A percentile compares a stretch with the other conserved stretches of the same genome.
Evolutionary conservation across 2,329 filamentous ascomycete genomes (phyloP).

Genomic region (Penicillium glabrum): DNA sequence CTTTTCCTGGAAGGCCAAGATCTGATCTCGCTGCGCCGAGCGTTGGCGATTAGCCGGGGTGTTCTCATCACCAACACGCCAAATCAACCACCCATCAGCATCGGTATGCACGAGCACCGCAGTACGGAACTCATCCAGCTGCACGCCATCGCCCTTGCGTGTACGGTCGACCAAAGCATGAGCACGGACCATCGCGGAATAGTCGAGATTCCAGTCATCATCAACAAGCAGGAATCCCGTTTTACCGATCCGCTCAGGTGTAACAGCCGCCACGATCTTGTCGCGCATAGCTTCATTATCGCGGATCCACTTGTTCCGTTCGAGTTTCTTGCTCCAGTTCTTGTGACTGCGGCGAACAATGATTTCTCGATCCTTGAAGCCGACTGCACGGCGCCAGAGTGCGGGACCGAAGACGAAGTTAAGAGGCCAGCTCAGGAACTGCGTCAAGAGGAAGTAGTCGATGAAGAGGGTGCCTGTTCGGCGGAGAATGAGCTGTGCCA

Average conservation of each 20-base stretch:
- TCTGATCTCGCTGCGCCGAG: conserved; percentile 58
- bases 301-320: conserved; percentile 46
- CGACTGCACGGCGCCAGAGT: conserved; percentile 70
- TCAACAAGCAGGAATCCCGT: conserved; percentile 88
- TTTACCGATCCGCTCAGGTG: conserved; percentile 68
- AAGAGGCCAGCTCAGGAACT: conserved; percentile 71
- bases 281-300: conserved; percentile 57
- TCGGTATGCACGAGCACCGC: conserved; percentile 69
- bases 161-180: conserved; percentile 63
- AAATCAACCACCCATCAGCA: conserved; percentile 69
- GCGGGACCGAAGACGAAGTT: conserved; percentile 70
- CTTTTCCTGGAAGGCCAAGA: conserved; percentile 76
- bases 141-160: conserved; percentile 34
- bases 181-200: conserved; percentile 73
- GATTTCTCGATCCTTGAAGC: conserved; percentile 77
- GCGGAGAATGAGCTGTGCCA: conserved; percentile 57
- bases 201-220: conserved; percentile 84
- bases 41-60: conserved; percentile 40
- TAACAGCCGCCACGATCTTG: conserved; percentile 67
- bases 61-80: conserved; percentile 58
- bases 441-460: conserved; percentile 69
- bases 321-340: conserved; percentile 65
- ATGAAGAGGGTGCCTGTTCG: conserved; percentile 68
- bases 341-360: conserved; percentile 72
- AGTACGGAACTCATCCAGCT: conserved; percentile 67